These are phyloP conservation scores for Geotrichum reessii DNA, from an alignment of 1,139 yeast species.

Conservation along the genomic window DNA sequence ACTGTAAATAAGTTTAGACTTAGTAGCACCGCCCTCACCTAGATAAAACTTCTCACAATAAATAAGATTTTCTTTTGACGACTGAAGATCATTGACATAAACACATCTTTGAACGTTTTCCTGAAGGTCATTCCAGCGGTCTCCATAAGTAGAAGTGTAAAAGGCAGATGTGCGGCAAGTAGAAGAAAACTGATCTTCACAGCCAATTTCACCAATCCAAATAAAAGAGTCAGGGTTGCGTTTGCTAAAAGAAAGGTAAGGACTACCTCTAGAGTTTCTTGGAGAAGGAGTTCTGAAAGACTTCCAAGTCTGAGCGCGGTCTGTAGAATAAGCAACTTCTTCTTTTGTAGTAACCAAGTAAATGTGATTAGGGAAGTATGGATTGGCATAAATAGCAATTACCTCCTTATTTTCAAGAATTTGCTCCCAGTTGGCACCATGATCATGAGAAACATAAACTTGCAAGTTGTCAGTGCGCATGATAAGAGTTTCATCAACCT, in stretches of 20 bases:
- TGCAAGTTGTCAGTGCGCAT: slow-evolving; percentile 49
- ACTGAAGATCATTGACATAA: slow-evolving; percentile 52
- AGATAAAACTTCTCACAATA: slow-evolving; percentile 50
- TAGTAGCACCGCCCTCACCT: slow-evolving; percentile 30
- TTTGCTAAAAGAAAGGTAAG: slow-evolving; percentile 54
- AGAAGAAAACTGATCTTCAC: slow-evolving; percentile 42
- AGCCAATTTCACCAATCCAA: slow-evolving; percentile 60
- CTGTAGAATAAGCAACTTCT: slow-evolving; percentile 50
- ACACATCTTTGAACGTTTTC: slow-evolving; percentile 57
- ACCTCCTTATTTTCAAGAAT: slow-evolving; percentile 48
- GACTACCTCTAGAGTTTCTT: slow-evolving; percentile 35
- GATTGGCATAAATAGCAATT: slow-evolving; percentile 53
- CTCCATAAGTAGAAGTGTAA: slow-evolving; percentile 50
- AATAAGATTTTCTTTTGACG: slow-evolving; percentile 46
- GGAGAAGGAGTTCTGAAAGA: slow-evolving; percentile 48
- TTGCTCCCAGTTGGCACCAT: slow-evolving; percentile 58
- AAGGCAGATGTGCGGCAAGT: slow-evolving; percentile 56
- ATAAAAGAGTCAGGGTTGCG: slow-evolving; percentile 53
- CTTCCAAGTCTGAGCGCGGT: slow-evolving; percentile 60
- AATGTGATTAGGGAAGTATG: slow-evolving; percentile 56
- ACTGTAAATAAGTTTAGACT: slow-evolving; percentile 44
- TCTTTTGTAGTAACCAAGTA: slow-evolving; percentile 51
- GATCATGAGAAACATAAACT: slow-evolving; percentile 67
- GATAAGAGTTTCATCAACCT: slow-evolving; percentile 65
- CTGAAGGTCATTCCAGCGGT: slow-evolving; percentile 48